phyloP scores from a whole-genome alignment of 108 stramenopile species.

The Nitzschia sp. region DNA sequence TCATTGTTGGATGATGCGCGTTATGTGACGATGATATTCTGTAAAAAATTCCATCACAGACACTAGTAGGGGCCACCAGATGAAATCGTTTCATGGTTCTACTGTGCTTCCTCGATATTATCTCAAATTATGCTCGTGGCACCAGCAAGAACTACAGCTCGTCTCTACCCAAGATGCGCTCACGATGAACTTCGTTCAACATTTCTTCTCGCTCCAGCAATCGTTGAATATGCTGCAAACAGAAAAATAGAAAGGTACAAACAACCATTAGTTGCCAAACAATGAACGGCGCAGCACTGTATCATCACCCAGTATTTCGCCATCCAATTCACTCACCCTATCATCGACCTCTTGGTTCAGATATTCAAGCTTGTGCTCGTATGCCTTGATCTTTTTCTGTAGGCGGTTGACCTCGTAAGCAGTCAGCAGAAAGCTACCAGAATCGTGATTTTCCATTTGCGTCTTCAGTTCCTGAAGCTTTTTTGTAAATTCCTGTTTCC shows the following conservation, averaged over 20 bases:
- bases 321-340: conserved; percentile 10
- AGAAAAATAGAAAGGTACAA: background rate
- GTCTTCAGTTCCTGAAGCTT: conserved; percentile 6
- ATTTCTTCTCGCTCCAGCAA: conserved; percentile 22
- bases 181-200: conserved; percentile 30
- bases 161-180: conserved; percentile 4
- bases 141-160: conserved; percentile 13
- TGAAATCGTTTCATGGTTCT: background rate
- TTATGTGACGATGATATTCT: too few relatives aligned
- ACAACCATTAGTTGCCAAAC: too few relatives aligned
- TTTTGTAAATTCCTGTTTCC: conserved; percentile 12
- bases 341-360: conserved; percentile 27
- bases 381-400: conserved; percentile 31
- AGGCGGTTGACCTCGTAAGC: conserved; percentile 5
- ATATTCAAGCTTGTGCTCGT: conserved; percentile 32
- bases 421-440: conserved; percentile 16
- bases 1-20: too few relatives aligned
- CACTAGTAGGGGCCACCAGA: too few relatives aligned
- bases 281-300: too few relatives aligned
- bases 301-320: background rate
- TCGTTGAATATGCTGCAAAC: conserved; percentile 12
- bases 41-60: too few relatives aligned
- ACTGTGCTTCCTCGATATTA: background rate
- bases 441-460: conserved; percentile 18
- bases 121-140: background rate